These are phyloP conservation scores for Collybiopsis luxurians DNA, from an alignment of 768 basidiomycete genomes.

Conservation along the genomic window DNA sequence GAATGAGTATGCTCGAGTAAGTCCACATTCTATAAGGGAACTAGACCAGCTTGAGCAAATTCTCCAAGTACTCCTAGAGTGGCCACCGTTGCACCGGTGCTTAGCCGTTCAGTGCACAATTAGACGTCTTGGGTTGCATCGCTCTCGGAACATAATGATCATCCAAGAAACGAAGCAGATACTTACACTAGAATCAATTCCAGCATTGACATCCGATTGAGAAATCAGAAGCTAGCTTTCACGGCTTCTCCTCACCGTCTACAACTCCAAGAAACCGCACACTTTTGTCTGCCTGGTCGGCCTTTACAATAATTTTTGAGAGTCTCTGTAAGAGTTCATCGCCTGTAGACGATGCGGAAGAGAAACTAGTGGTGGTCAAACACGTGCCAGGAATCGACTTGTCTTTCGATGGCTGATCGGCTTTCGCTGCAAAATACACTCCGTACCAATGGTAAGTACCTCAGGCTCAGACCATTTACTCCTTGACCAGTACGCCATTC, in stretches of 20 bases:
- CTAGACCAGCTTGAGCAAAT: slow-evolving; percentile 62
- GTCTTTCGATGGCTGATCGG: too few relatives aligned
- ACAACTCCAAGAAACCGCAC: slow-evolving; percentile 94
- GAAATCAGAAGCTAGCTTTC: slow-evolving; percentile 84
- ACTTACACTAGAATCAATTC: too few relatives aligned
- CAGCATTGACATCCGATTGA: too few relatives aligned
- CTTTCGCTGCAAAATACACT: too few relatives aligned
- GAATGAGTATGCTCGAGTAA: too few relatives aligned
- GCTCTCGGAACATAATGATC: slow-evolving; percentile 94
- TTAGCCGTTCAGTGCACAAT: slow-evolving; percentile 95
- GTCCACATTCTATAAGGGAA: too few relatives aligned
- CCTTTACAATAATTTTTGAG: slow-evolving; percentile 79
- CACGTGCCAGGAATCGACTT: too few relatives aligned
- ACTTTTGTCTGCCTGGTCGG: slow-evolving; percentile 77
- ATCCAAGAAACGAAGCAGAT: slow-evolving; percentile 93
- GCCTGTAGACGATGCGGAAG: too few relatives aligned
- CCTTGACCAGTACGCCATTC: too few relatives aligned
- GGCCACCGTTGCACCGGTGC: slow-evolving; percentile 97
- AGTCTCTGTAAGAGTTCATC: slow-evolving; percentile 81
- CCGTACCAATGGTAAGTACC: too few relatives aligned
- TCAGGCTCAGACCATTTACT: too few relatives aligned
- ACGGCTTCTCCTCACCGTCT: slow-evolving; percentile 69
- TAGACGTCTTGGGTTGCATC: slow-evolving; percentile 85
- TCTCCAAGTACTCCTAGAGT: slow-evolving; percentile 97
- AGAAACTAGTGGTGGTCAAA: too few relatives aligned